Evolutionary conservation across 2,329 filamentous ascomycete genomes (phyloP).

Genomic region (Colletotrichum lindemuthianum): DNA sequence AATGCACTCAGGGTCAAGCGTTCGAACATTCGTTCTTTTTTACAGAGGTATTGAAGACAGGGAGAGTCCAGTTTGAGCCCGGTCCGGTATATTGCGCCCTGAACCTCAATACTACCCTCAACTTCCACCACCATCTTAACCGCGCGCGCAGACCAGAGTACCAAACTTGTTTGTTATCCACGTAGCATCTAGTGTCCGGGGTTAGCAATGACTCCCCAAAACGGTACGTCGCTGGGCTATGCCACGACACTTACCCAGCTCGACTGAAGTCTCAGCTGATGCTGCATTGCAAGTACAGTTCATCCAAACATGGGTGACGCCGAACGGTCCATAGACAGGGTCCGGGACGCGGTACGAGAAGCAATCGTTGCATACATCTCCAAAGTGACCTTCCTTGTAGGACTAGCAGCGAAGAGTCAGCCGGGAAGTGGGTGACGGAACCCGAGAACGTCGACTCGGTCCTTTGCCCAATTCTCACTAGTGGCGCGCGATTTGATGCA

Average conservation of each 20-base stretch:
- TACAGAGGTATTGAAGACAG: not conserved
- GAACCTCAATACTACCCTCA: not conserved
- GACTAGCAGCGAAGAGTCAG: slow-evolving; percentile 14
- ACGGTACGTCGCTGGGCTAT: not conserved
- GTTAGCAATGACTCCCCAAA: not conserved
- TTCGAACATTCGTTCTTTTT: too few species aligned
- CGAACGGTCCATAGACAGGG: slow-evolving; percentile 23
- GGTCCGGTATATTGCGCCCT: not conserved
- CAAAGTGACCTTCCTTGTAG: slow-evolving; percentile 31
- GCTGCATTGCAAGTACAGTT: slow-evolving; percentile 27
- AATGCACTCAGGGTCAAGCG: too few species aligned
- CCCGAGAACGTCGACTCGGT: not conserved
- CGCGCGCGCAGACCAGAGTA: slow-evolving; percentile 4
- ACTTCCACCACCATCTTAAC: not conserved
- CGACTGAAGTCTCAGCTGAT: slow-evolving; percentile 5
- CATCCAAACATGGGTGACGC: slow-evolving; percentile 21
- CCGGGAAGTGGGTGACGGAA: slow-evolving; percentile 10
- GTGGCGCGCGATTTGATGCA: not conserved
- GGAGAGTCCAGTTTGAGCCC: not conserved
- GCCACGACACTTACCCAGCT: slow-evolving; percentile 21
- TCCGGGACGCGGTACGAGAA: slow-evolving; percentile 33
- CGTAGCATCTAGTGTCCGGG: slow-evolving; percentile 1
- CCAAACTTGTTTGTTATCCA: slow-evolving; percentile 20
- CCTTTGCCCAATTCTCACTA: too few species aligned
- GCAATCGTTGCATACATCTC: slow-evolving; percentile 40